Evolutionary conservation across 2,329 filamentous ascomycete genomes (phyloP).

Genomic region (Colletotrichum coccodes): DNA sequence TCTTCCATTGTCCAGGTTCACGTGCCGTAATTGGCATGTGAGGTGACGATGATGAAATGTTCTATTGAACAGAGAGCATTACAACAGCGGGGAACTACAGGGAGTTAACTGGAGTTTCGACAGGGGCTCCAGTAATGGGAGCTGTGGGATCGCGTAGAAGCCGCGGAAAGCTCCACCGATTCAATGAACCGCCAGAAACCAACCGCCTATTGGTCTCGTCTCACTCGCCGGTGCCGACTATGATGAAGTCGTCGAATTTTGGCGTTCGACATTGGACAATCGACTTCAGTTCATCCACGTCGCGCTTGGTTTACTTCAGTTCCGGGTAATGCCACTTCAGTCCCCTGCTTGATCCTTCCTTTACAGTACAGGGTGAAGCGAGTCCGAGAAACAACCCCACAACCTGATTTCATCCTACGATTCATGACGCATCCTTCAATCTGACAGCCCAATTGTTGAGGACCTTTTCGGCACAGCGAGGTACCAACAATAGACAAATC

Average conservation of each 20-base stretch:
- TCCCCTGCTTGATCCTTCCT: background rate
- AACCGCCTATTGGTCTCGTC: background rate
- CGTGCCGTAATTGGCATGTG: background rate
- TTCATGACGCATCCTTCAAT: background rate
- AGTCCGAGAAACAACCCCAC: background rate
- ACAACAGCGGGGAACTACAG: background rate
- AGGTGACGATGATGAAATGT: background rate
- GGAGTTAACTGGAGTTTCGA: background rate
- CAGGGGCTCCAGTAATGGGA: background rate
- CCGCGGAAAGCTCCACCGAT: background rate
- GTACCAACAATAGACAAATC: background rate
- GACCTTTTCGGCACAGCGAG: background rate
- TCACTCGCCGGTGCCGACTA: background rate
- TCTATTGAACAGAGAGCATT: background rate
- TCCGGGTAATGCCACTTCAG: background rate
- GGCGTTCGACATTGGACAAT: background rate
- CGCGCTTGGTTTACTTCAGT: background rate
- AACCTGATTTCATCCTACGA: background rate
- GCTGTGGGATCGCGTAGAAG: background rate
- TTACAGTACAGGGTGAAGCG: background rate
- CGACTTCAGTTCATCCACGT: background rate
- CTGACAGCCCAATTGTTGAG: background rate
- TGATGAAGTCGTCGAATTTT: background rate
- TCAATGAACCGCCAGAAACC: background rate
- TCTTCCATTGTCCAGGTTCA: background rate